phyloP scores from a whole-genome alignment of 73 alveolate genomes.

The Tetrahymena borealis region DNA sequence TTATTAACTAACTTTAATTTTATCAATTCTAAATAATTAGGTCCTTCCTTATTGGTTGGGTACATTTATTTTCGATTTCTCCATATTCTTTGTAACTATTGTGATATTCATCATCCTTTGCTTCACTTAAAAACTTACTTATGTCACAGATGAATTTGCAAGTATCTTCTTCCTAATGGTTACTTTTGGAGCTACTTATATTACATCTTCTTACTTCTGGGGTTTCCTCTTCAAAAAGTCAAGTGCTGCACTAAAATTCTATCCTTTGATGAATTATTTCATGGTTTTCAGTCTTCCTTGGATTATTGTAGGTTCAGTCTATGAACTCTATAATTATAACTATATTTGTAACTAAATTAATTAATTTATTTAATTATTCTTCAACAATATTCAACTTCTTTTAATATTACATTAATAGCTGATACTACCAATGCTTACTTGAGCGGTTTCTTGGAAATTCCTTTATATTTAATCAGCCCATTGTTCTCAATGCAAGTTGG shows the following conservation, averaged over 20 bases:
- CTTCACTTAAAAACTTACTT: neutral
- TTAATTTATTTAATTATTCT: neutral
- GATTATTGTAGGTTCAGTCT: neutral
- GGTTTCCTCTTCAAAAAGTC: conserved; percentile 12
- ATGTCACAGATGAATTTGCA: conserved; percentile 17
- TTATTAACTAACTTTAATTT: neutral
- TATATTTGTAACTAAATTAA: neutral
- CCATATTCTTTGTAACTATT: conserved; percentile 1
- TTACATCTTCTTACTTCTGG: conserved; percentile 14
- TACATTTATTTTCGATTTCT: conserved; percentile 18
- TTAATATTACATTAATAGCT: neutral
- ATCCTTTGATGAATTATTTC: conserved; percentile 24
- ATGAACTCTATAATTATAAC: neutral
- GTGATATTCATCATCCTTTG: conserved; percentile 8
- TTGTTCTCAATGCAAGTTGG: neutral
- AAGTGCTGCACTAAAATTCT: conserved; percentile 20
- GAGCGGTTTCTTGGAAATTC: neutral
- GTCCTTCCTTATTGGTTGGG: conserved; percentile 39
- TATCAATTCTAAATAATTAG: neutral
- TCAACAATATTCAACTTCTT: no score
- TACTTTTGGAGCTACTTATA: conserved; percentile 21
- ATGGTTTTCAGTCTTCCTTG: conserved; percentile 10
- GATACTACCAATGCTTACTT: neutral
- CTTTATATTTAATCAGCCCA: neutral
- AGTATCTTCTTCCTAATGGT: conserved; percentile 2